Evolutionary conservation across 1,139 yeast species (phyloP), one percentile per base, ranked within the genome.

Genomic region (Yarrowia galli): DNA sequence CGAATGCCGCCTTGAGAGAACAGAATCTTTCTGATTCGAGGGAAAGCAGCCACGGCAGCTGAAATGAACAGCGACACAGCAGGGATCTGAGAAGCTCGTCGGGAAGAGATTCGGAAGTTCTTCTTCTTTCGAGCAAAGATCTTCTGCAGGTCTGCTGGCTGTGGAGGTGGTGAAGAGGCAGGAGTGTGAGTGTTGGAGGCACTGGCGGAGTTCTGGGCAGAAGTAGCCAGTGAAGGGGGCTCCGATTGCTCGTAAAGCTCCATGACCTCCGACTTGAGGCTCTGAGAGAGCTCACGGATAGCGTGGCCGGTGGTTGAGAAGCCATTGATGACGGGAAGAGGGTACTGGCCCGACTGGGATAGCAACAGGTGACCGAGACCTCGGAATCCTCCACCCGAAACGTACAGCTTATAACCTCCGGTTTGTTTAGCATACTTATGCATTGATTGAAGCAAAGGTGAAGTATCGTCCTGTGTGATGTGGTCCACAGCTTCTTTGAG

Each of bases 1-100:
- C 92, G 81, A 23, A 88, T 87, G 69, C 91, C 91, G 70, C 91
- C 91, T 74, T 88, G 91, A 69, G 87, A 83, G 74, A 88, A 88
- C 71, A 87, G 84, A 35, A 88, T 83, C 3, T 87, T 84, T 70
- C 85, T 84, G 51, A 87, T 80, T 46, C 78, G 79, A n/a, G 91
- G 90, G 51, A 86, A 75, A 0, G 86, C 82, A 70, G 83, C 85
- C 71, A 85, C 80, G 0, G 87, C 85, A 0, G 89, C 89, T 35
- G 85, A 80, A 69, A 87, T 80, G n/a, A 87, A 75, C 28, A 87
- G 73, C 0, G 89, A 87, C 32, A 87, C 88, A 0, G 90, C 88
- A 3, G 91, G 90, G 46, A 87, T 77, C 74, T 87, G 91, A 53
- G 80, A 77, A 43, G 86, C 86, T 71, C 91, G 80, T 71, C 88